Conservation (phyloP, 257 asterid genomes). For the Coffea canephora region DNA sequence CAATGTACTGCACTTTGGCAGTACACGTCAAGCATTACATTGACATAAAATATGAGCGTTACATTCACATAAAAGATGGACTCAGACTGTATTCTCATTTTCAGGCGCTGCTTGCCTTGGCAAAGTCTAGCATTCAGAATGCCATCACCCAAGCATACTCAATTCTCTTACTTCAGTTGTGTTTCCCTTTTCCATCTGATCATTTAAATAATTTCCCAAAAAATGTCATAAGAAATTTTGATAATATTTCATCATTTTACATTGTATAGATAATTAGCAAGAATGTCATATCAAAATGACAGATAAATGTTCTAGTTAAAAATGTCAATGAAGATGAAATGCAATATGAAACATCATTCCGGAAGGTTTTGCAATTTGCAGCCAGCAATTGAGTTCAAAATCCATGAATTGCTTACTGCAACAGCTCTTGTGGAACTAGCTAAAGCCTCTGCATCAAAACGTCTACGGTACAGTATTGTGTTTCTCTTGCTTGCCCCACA, state of each 20-base stretch:
- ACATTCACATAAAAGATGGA: no score
- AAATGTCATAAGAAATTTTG: no score
- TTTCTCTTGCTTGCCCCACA: conserved; percentile 31
- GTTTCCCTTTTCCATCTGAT: no score
- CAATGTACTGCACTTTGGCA: no score
- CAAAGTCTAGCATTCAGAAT: no score
- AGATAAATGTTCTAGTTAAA: background rate
- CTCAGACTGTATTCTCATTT: no score
- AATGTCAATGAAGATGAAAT: background rate
- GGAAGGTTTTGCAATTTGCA: conserved; percentile 42
- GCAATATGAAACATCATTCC: background rate
- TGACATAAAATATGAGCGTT: no score
- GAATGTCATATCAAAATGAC: background rate
- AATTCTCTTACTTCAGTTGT: no score
- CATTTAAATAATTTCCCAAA: no score
- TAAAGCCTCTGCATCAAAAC: conserved; percentile 51
- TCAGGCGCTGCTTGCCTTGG: no score
- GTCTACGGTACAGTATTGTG: conserved; percentile 35
- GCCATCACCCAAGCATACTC: no score
- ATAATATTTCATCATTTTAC: background rate
- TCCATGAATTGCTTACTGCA: conserved; percentile 72
- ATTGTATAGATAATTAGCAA: background rate
- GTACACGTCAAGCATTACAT: no score
- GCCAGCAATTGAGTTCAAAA: conserved; percentile 77
- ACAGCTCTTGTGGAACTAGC: conserved; percentile 60